Base-by-base conservation (phyloP, 495 filamentous ascomycete species). In the Lasiosphaeriaceae sp. region DNA sequence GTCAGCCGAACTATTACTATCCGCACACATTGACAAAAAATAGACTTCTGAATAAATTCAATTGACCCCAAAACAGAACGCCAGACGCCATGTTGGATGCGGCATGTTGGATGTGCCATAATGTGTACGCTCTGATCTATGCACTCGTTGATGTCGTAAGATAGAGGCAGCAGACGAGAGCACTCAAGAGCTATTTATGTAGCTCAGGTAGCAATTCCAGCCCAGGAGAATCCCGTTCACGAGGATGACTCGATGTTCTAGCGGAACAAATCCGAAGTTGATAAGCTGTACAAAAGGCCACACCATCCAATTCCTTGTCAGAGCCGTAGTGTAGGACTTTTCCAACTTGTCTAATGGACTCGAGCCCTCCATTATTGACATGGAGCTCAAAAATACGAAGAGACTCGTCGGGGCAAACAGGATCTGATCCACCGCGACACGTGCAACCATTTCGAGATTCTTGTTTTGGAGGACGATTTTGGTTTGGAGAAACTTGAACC, bases 311-410 rank as follows among this genome's bases (percentile, higher is more conserved):
- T 47, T 47, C 14, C 44, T 47, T 11, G 21, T 14, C 44, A 47
- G 44, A 47, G 14, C 44, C 44, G 44, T 47, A 47, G 44, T 47
- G 17, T 47, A 47, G 16, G 44, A 47, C 44, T 47, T 47, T 19
- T 47, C 44, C 21, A 47, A 19, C 44, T 47, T 47, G 44, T 47
- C 44, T 47, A 19, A 47, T 47, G 44, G 44, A 47, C 44, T 47
- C 21, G 44, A 19, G 17, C 44, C 44, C 44, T 47, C 44, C 44
- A 47, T 47, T 47, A 47, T 21, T 47, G 44, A 47, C 44, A 47
- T 47, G 44, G 44, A 47, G 44, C 44, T 47, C 44, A 47, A 47
- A 19, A 47, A 47, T 19, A 21, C 44, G 21, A 47, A 47, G 8
- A 47, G 44, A 47, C 44, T 19, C 2, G 44, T 47, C 8, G 14